Evolutionary conservation across 2,329 filamentous ascomycete species (phyloP).

Genomic region (Raffaelea arxii): DNA sequence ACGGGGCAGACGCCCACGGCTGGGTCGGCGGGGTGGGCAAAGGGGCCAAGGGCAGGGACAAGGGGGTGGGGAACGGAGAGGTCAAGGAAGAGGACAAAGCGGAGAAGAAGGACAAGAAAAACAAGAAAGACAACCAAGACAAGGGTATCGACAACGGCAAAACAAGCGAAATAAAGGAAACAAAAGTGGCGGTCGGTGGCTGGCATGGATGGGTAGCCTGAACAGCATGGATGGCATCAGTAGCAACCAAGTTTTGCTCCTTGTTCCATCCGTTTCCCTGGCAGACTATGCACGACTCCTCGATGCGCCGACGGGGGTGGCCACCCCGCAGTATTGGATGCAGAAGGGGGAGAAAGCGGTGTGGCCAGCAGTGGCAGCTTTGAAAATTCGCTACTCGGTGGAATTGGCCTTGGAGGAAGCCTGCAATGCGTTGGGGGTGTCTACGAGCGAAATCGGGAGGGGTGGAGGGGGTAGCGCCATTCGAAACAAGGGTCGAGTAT

Average conservation of each 20-base stretch:
- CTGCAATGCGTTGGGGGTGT: slow-evolving; percentile 45
- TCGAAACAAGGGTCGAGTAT: no score
- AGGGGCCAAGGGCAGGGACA: no score
- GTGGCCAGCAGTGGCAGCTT: slow-evolving; percentile 78
- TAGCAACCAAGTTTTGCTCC: slow-evolving; percentile 56
- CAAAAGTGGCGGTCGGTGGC: no score
- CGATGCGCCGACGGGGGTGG: slow-evolving; percentile 71
- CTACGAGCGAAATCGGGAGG: neutral
- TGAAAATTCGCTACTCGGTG: slow-evolving; percentile 73
- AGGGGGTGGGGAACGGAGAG: no score
- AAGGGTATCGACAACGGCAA: no score
- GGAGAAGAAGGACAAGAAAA: no score
- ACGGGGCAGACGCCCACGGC: no score
- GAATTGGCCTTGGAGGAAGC: slow-evolving; percentile 82
- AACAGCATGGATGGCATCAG: slow-evolving; percentile 78
- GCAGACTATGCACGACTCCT: slow-evolving; percentile 68
- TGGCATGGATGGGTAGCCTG: slow-evolving; percentile 60
- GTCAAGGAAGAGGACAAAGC: no score
- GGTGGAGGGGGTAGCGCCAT: neutral
- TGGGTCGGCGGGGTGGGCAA: no score
- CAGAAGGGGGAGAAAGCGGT: slow-evolving; percentile 74
- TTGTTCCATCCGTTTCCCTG: slow-evolving; percentile 69
- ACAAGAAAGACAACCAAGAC: no score
- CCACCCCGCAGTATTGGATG: slow-evolving; percentile 77
- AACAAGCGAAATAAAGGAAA: no score